Evolutionary conservation across 164 flowering plant species (phyloP).

Genomic region (grape (Vitis vinifera)): ASM3070453v1 NC_081821.1:12667001-12667500

Average conservation of each 20-base stretch:
- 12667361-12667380: not conserved
- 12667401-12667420: not conserved
- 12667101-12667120: not conserved
- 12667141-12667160: not conserved
- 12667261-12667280: not conserved
- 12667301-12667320: not conserved
- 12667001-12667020: constrained; percentile 4
- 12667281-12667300: not conserved
- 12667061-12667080: constrained; percentile 1
- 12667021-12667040: constrained; percentile 11
- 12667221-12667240: not conserved
- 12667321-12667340: not conserved
- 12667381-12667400: not conserved
- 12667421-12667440: not conserved
- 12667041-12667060: not conserved
- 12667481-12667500: not conserved
- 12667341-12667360: not conserved
- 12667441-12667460: not conserved
- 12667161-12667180: not conserved
- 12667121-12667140: constrained; percentile 6
- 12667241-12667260: not conserved
- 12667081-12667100: not conserved
- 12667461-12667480: not conserved
- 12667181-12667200: not conserved
- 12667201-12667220: constrained; percentile 5